phyloP scores from a whole-genome alignment of 148 eudicot species.

The Gaultheria prostrata region DNA sequence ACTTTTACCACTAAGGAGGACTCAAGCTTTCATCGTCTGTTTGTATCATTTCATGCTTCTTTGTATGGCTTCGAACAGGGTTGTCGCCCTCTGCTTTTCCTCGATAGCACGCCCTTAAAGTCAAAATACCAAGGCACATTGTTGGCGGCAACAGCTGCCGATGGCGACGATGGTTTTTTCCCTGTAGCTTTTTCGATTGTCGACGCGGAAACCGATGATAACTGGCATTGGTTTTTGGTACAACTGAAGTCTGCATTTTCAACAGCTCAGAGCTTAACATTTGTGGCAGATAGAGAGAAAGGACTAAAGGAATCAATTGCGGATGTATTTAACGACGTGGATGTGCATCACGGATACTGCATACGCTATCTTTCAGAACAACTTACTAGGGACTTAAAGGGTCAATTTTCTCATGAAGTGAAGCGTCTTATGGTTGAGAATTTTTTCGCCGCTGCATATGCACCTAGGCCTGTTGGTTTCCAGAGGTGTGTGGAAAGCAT shows the following conservation, averaged over 20 bases:
- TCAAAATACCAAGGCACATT: slow-evolving; percentile 94
- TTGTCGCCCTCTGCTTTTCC: slow-evolving; percentile 87
- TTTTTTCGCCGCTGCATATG: slow-evolving; percentile 69
- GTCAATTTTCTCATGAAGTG: slow-evolving; percentile 82
- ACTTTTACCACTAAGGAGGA: slow-evolving; percentile 91
- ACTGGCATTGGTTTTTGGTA: slow-evolving; percentile 85
- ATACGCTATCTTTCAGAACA: slow-evolving; percentile 56
- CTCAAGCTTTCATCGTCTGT: slow-evolving; percentile 86
- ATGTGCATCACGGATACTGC: slow-evolving; percentile 71
- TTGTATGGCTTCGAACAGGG: slow-evolving; percentile 80
- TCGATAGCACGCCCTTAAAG: slow-evolving; percentile 72
- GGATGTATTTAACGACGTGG: slow-evolving; percentile 50
- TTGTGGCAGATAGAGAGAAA: slow-evolving; percentile 75
- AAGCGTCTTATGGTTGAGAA: slow-evolving; percentile 83
- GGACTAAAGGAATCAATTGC: slow-evolving; percentile 76
- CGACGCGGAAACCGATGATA: slow-evolving; percentile 74
- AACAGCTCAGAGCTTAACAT: slow-evolving; percentile 50
- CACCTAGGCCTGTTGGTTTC: slow-evolving; percentile 61
- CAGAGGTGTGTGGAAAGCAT: slow-evolving; percentile 58
- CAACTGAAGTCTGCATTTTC: slow-evolving; percentile 73
- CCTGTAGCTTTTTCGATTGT: slow-evolving; percentile 96
- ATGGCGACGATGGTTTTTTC: slow-evolving; percentile 85
- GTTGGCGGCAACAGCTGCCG: slow-evolving; percentile 83
- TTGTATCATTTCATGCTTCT: slow-evolving; percentile 86
- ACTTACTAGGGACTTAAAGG: slow-evolving; percentile 64